Evolutionary conservation across 2,329 filamentous ascomycete genomes (phyloP).

Genomic region (Fusarium coffeatum): DNA sequence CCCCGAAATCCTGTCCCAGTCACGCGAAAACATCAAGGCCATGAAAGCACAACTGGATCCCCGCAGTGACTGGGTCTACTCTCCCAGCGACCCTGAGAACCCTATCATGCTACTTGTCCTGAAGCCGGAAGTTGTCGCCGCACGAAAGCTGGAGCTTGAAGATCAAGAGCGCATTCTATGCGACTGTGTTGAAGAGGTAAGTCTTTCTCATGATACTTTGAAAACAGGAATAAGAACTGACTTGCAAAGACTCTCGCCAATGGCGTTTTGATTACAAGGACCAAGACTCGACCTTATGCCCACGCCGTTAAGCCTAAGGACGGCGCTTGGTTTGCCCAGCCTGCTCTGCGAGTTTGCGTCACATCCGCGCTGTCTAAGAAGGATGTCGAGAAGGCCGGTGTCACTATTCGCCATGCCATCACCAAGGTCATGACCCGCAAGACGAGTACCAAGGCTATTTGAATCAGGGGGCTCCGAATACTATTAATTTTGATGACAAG

Average conservation of each 20-base stretch:
- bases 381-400: constrained; percentile 94
- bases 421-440: constrained; percentile 87
- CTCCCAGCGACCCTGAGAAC: constrained; percentile 84
- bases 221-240: constrained; percentile 24
- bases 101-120: constrained; percentile 86
- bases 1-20: constrained; percentile 80
- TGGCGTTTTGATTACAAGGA: constrained; percentile 86
- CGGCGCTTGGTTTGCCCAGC: constrained; percentile 74
- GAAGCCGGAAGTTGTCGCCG: constrained; percentile 83
- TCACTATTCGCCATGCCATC: constrained; percentile 88
- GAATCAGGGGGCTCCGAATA: neutral
- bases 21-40: constrained; percentile 86
- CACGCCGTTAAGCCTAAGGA: constrained; percentile 74
- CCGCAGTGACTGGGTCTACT: constrained; percentile 90
- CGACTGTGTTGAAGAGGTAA: constrained; percentile 96
- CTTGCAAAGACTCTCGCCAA: constrained; percentile 78
- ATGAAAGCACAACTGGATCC: constrained; percentile 92
- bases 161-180: constrained; percentile 89
- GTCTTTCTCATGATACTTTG: constrained; percentile 39
- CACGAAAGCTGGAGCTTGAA: constrained; percentile 72
- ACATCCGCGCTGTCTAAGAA: constrained; percentile 90
- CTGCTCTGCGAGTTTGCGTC: constrained; percentile 91
- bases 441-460: constrained; percentile 56
- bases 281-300: constrained; percentile 81
- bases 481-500: constrained; percentile 6